These are phyloP conservation scores for Lineolata rhizophorae DNA, from an alignment of 495 filamentous ascomycete species.

Conservation along the genomic window DNA sequence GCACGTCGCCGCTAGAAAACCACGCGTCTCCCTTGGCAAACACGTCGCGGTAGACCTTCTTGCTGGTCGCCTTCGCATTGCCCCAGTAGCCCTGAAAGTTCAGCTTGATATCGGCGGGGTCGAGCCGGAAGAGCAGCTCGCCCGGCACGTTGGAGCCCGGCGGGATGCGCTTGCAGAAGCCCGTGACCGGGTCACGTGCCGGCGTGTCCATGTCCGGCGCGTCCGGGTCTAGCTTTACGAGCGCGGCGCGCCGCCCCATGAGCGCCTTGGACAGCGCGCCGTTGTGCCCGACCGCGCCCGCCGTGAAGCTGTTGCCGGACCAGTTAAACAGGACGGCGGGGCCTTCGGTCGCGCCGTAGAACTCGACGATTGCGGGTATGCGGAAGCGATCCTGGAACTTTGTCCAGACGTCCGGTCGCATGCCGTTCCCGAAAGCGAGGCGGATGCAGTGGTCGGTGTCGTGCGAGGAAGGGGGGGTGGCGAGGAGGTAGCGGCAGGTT, in stretches of 20 bases:
- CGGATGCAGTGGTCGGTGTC: slow-evolving; percentile 61
- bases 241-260: slow-evolving; percentile 24
- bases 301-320: slow-evolving; percentile 47
- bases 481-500: slow-evolving; percentile 74
- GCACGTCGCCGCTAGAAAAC: slow-evolving; percentile 70
- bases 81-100: slow-evolving; percentile 78
- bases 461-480: slow-evolving; percentile 42
- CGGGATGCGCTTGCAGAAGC: slow-evolving; percentile 42
- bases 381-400: slow-evolving; percentile 72
- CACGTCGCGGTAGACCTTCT: slow-evolving; percentile 63
- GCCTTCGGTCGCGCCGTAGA: slow-evolving; percentile 81
- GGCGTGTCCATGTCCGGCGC: slow-evolving; percentile 47
- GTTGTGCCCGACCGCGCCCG: slow-evolving; percentile 64
- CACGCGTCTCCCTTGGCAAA: slow-evolving; percentile 64
- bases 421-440: slow-evolving; percentile 75
- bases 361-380: slow-evolving; percentile 61
- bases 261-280: slow-evolving; percentile 38
- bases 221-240: slow-evolving; percentile 54
- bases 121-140: slow-evolving; percentile 57
- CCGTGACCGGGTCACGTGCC: slow-evolving; percentile 45
- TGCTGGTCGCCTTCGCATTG: slow-evolving; percentile 48
- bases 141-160: slow-evolving; percentile 43
- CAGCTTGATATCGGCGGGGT: slow-evolving; percentile 35
- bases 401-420: slow-evolving; percentile 84
- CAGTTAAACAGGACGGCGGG: slow-evolving; percentile 51